Evolutionary conservation across 805 yeast genomes (phyloP), one percentile per base, ranked within the genome.

Genomic region (Wickerhamiella musiphila): DNA sequence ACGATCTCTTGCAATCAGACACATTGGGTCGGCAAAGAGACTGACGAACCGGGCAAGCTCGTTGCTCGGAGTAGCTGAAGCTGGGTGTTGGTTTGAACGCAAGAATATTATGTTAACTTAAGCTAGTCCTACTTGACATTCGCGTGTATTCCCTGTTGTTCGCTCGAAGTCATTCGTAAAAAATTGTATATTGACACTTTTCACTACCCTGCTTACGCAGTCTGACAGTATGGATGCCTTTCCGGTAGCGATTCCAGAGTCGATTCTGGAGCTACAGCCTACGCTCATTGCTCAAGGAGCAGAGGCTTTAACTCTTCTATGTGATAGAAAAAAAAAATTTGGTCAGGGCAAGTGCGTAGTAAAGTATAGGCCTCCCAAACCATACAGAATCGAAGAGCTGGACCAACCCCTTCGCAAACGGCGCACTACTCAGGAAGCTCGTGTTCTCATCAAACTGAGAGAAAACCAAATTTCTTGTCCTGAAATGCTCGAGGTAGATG

Each of bases 321-420:
- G 34, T 12, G 17, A 21, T 8, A 16, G 21, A 16, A 13, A 24
- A 11, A 13, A 23, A 10, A 35, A 35, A 7, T 19, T 11, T 10
- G 25, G 8, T 4, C 15, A 32, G 5, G 23, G 22, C 5, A 51
- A 57, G 34, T 76, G 61, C 50, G 73, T 86, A 23, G 61, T 82
- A 39, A 90, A 90, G 52, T 84, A 66, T 52, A 65, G 98, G 41
- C 95, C 98, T 1, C 68, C 73, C 16, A 90, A 90, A 49, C 70
- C 76, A n/a, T 90, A 90, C 49, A 64, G 98, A 48, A 94, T 90
- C 46, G 82, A 82, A 4, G 64, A 65, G 23, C 67, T 90, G 17
- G 98, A 90, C 54, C 63, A 65, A 6, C 63, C 63, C 28, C 63
- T 90, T 31, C 81, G 92, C 3, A 78, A 73, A 40, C 74, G 73